These are phyloP conservation scores for Platanthera zijinensis DNA, from an alignment of 106 monocot species.

Conservation along the genomic window DNA sequence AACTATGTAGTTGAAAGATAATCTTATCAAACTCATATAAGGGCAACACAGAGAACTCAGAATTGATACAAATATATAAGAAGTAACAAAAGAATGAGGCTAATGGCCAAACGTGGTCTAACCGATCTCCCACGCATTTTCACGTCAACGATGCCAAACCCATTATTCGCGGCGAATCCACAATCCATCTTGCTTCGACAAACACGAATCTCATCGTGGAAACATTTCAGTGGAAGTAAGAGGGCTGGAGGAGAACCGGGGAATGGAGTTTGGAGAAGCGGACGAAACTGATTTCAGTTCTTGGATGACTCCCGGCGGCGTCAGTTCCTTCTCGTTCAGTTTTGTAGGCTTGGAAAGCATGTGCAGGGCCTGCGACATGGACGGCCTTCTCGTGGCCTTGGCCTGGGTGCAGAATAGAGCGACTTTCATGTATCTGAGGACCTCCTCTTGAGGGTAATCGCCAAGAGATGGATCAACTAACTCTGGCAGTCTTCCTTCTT, in stretches of 20 bases:
- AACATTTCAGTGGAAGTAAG: slow-evolving; percentile 22
- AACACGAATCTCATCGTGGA: slow-evolving; percentile 29
- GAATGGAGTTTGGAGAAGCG: background rate
- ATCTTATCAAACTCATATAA: too few species aligned
- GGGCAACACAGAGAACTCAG: background rate
- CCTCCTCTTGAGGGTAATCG: slow-evolving; percentile 54
- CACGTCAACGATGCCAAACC: too few species aligned
- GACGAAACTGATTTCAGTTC: slow-evolving; percentile 19
- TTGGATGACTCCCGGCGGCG: slow-evolving; percentile 43
- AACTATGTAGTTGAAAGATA: too few species aligned
- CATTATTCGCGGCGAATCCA: background rate
- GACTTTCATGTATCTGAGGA: slow-evolving; percentile 49
- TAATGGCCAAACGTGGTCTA: background rate
- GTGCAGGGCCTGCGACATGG: slow-evolving; percentile 52
- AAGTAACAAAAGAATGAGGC: background rate
- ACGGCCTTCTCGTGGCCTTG: slow-evolving; percentile 41
- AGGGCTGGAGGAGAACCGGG: slow-evolving; percentile 14
- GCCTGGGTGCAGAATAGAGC: slow-evolving; percentile 74
- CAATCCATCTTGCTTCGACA: background rate
- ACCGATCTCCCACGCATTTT: too few species aligned
- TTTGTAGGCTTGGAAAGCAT: slow-evolving; percentile 46
- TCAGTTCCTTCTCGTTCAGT: slow-evolving; percentile 49
- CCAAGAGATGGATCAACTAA: slow-evolving; percentile 43
- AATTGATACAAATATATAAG: background rate
- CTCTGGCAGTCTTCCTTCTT: slow-evolving; percentile 37